Percentiles rank a stretch among this genome's conserved stretches.
These are phyloP conservation scores for Coniochaeta sp. DNA, from an alignment of 2,329 filamentous ascomycete species.

Conservation along the genomic window DNA sequence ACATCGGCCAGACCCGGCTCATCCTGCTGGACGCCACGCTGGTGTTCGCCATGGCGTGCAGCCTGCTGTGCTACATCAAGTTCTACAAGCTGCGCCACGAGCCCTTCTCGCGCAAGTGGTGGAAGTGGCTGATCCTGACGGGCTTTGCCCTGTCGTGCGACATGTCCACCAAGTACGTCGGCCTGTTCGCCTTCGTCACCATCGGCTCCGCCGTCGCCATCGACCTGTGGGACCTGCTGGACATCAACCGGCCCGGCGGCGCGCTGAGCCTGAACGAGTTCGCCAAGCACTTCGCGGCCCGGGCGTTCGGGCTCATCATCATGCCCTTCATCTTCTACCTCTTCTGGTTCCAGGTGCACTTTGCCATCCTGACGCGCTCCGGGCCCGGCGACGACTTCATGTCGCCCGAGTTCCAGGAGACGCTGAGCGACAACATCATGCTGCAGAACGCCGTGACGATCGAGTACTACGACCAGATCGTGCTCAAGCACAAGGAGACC, in stretches of 20 bases:
- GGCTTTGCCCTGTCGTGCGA: constrained; percentile 93
- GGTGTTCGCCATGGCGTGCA: constrained; percentile 93
- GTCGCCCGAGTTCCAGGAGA: constrained; percentile 97
- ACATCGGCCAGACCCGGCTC: constrained; percentile 91
- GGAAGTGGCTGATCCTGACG: constrained; percentile 97
- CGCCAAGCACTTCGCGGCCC: constrained; percentile 81
- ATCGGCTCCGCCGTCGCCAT: constrained; percentile 91
- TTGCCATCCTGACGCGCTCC: constrained; percentile 78
- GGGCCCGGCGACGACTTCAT: constrained; percentile 98
- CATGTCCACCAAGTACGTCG: constrained; percentile 98
- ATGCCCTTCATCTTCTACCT: constrained; percentile 97
- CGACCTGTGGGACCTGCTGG: constrained; percentile 89
- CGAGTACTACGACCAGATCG: constrained; percentile 83
- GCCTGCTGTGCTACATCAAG: constrained; percentile 86
- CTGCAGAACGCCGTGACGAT: constrained; percentile 78
- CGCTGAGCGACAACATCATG: constrained; percentile 90
- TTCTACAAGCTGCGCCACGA: constrained; percentile 94
- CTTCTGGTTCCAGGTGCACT: constrained; percentile 99
- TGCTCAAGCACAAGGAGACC: constrained; percentile 92
- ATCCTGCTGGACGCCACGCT: constrained; percentile 93
- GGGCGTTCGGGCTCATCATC: constrained; percentile 77
- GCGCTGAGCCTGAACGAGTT: constrained; percentile 75
- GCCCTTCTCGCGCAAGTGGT: constrained; percentile 93
- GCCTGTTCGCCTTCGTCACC: constrained; percentile 92
- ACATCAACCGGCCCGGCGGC: constrained; percentile 78